Evolutionary conservation across 108 stramenopile species (phyloP).

Genomic region (Conticribra weissflogii): DNA sequence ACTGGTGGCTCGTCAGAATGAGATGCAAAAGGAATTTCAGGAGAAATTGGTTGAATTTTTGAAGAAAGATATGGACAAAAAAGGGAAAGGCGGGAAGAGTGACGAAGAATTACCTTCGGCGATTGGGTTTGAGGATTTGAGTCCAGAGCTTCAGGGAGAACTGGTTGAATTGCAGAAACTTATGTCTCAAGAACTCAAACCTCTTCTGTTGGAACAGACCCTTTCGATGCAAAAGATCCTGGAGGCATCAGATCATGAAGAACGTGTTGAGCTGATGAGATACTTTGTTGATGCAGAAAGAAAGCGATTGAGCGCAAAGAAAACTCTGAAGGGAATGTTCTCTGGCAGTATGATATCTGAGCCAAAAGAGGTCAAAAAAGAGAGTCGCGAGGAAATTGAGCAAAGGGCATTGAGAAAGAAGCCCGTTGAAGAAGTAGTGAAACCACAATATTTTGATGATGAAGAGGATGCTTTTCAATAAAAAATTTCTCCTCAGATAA

Average conservation of each 20-base stretch:
- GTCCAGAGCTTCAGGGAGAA: constrained; percentile 75
- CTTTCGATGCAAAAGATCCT: constrained; percentile 86
- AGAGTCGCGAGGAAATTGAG: constrained; percentile 5
- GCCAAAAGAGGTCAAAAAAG: constrained; percentile 3
- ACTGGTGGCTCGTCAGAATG: constrained; percentile 74
- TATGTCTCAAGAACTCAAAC: constrained; percentile 75
- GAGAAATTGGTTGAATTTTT: constrained; percentile 73
- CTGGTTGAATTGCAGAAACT: constrained; percentile 76
- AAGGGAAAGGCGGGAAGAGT: constrained; percentile 2
- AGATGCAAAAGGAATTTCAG: constrained; percentile 86
- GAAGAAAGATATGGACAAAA: constrained; percentile 66
- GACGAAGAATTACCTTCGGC: constrained; percentile 76
- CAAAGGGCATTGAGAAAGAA: constrained; percentile 6
- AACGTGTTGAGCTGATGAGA: constrained; percentile 59
- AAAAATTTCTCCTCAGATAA: no score
- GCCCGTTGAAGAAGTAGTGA: neutral
- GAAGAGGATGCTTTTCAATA: constrained; percentile 44
- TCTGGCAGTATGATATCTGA: constrained; percentile 17
- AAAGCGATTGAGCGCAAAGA: constrained; percentile 72
- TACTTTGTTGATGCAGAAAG: constrained; percentile 79
- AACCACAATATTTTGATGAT: constrained; percentile 30
- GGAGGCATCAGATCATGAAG: constrained; percentile 71
- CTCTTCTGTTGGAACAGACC: constrained; percentile 76
- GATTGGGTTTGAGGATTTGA: constrained; percentile 79
- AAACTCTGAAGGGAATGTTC: constrained; percentile 72